A percentile compares a stretch with the other conserved stretches of the same genome.
phyloP scores from a whole-genome alignment of 495 filamentous ascomycete species.

The Xylaria bambusicola region DNA sequence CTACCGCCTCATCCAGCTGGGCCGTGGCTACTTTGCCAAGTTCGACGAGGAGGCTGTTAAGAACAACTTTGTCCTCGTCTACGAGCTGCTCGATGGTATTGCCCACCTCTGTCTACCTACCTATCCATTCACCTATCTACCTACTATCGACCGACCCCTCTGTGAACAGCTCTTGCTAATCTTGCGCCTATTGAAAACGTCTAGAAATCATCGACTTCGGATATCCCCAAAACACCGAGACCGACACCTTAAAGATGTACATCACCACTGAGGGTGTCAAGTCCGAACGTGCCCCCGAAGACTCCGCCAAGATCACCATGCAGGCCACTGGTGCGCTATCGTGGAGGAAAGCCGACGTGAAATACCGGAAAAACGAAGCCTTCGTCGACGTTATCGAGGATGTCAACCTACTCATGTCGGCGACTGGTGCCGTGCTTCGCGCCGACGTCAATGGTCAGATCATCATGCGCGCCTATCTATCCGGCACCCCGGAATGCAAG shows the following conservation, averaged over 20 bases:
- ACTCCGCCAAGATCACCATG: conserved; percentile 97
- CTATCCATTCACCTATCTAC: not conserved
- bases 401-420: conserved; percentile 98
- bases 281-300: conserved; percentile 86
- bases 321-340: conserved; percentile 97
- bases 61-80: conserved; percentile 99
- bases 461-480: conserved; percentile 97
- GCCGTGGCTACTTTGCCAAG: conserved; percentile 96
- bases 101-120: conserved; percentile 4
- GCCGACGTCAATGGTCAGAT: conserved; percentile 98
- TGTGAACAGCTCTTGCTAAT: not conserved
- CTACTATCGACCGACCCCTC: not conserved
- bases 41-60: conserved; percentile 99
- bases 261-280: conserved; percentile 99
- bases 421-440: conserved; percentile 89
- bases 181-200: not conserved
- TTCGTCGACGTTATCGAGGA: conserved; percentile 99
- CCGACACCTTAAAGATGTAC: conserved; percentile 99
- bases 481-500: conserved; percentile 97
- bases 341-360: conserved; percentile 95
- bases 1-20: conserved; percentile 85
- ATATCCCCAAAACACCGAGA: conserved; percentile 99
- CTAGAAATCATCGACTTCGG: conserved; percentile 98
- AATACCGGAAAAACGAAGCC: conserved; percentile 99
- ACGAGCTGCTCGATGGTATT: conserved; percentile 93